Evolutionary conservation across 2,329 filamentous ascomycete genomes (phyloP).

Genomic region (Zalaria sp.): DNA sequence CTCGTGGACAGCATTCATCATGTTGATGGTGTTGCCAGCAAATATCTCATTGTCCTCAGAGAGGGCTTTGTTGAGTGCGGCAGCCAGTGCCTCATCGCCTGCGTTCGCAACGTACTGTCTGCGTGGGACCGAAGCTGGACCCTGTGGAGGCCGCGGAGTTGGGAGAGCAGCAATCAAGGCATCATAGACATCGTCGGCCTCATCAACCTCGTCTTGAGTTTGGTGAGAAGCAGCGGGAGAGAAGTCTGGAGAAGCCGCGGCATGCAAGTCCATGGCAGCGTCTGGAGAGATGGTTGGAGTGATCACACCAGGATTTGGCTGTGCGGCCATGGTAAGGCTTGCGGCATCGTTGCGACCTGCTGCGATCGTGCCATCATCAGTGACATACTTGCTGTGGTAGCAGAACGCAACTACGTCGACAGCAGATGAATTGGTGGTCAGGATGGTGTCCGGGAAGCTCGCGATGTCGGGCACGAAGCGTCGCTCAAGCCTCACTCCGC

Average conservation of each 20-base stretch:
- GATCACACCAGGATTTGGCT: not conserved
- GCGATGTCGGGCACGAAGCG: slow-evolving; percentile 8
- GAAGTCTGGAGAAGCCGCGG: too few species aligned
- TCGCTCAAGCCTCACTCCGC: slow-evolving; percentile 12
- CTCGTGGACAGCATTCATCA: not conserved
- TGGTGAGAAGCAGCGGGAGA: not conserved
- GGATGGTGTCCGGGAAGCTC: slow-evolving; percentile 9
- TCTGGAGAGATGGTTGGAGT: too few species aligned
- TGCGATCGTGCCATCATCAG: slow-evolving; percentile 6
- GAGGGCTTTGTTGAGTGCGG: not conserved
- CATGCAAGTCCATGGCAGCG: too few species aligned
- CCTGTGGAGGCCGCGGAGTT: not conserved
- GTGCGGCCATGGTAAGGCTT: slow-evolving; percentile 10
- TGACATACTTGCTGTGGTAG: slow-evolving; percentile 14
- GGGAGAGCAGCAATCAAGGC: not conserved
- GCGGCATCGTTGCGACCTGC: slow-evolving; percentile 7
- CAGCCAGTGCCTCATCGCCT: not conserved
- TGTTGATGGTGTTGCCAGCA: not conserved
- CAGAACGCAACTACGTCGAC: slow-evolving; percentile 19
- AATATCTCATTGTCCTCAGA: not conserved
- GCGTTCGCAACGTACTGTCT: not conserved
- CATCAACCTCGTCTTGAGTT: not conserved
- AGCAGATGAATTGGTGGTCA: slow-evolving; percentile 17
- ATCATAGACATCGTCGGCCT: not conserved
- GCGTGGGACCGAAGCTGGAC: not conserved